phyloP scores from a whole-genome alignment of 345 rosid species.

The Eucalyptus marginata region DNA sequence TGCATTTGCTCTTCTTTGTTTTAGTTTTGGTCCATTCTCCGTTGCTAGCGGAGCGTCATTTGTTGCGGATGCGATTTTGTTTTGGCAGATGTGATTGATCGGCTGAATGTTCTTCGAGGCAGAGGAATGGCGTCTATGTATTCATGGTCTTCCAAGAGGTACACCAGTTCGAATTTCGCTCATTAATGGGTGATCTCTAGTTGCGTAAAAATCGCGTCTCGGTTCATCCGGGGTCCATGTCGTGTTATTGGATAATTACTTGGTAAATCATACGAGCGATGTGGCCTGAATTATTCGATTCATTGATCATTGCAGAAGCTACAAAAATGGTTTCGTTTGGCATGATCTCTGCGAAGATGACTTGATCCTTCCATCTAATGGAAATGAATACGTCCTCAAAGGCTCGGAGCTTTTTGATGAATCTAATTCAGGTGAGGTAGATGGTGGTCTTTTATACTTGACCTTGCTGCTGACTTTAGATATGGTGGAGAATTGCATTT shows the following conservation, averaged over 20 bases:
- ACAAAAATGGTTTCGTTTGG: slow-evolving; percentile 97
- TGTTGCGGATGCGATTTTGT: neutral
- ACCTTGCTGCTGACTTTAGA: neutral
- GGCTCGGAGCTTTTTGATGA: slow-evolving; percentile 88
- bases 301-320: slow-evolving; percentile 46
- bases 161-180: neutral
- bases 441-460: neutral
- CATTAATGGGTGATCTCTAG: neutral
- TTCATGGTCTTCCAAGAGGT: slow-evolving; percentile 95
- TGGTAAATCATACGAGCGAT: neutral
- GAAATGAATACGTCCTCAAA: slow-evolving; percentile 85
- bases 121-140: slow-evolving; percentile 90
- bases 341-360: slow-evolving; percentile 90
- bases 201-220: neutral
- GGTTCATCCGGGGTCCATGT: neutral
- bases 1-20: neutral
- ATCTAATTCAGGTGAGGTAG: slow-evolving; percentile 42
- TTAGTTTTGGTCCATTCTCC: neutral
- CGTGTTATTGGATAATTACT: neutral
- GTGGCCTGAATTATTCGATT: neutral
- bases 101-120: slow-evolving; percentile 87
- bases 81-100: slow-evolving; percentile 64
- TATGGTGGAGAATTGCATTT: neutral
- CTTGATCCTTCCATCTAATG: slow-evolving; percentile 74
- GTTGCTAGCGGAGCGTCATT: neutral